phyloP scores from a whole-genome alignment of 129 eudicot genomes.

The Deinandra increscens region DNA sequence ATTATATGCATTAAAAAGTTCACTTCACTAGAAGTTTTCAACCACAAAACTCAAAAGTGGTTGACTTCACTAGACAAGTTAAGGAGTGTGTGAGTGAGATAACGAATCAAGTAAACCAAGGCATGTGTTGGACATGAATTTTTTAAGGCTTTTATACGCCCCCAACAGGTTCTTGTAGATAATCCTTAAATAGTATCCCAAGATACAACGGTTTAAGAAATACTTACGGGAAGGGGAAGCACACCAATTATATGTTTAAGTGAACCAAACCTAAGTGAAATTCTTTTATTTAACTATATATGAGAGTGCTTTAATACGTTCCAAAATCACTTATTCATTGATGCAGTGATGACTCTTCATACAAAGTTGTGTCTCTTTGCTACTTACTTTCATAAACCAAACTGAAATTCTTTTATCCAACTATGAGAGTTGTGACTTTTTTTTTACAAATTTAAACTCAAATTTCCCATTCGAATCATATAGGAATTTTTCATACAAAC shows the following conservation, averaged over 20 bases:
- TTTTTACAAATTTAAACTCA: too few species aligned
- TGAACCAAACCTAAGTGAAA: not conserved
- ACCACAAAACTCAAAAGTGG: not conserved
- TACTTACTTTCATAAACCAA: too few species aligned
- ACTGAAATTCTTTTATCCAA: too few species aligned
- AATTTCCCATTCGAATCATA: not conserved
- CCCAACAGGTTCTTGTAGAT: not conserved
- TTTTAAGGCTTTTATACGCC: not conserved
- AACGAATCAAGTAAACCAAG: not conserved
- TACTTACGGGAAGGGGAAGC: not conserved
- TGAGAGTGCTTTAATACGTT: not conserved
- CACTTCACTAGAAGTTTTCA: too few species aligned
- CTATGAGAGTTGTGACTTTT: not conserved
- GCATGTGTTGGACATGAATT: too few species aligned
- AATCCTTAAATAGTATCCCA: not conserved
- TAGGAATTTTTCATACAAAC: too few species aligned
- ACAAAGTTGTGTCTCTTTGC: not conserved
- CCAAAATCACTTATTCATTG: not conserved
- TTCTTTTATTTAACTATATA: not conserved
- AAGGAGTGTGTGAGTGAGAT: not conserved
- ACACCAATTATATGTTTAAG: not conserved
- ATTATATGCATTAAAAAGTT: too few species aligned
- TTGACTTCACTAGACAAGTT: not conserved
- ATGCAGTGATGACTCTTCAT: not conserved
- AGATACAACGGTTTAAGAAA: not conserved